Conservation (phyloP, 805 yeast species). For the Candida fluviatilis region DNA sequence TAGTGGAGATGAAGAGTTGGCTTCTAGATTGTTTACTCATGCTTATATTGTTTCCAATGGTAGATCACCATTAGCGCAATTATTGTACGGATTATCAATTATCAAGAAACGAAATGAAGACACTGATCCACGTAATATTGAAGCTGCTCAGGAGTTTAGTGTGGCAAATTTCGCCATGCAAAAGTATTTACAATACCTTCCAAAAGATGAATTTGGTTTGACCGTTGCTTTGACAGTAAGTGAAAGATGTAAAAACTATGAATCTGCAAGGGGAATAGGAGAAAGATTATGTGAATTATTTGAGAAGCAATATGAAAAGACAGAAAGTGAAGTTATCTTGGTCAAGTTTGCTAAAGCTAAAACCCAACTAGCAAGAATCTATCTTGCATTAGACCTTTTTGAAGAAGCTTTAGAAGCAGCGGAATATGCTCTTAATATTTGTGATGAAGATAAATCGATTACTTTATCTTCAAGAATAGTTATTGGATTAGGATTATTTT, state of each 20-base stretch:
- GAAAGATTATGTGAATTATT: slow-evolving; percentile 42
- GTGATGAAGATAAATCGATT: slow-evolving; percentile 28
- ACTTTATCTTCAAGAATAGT: slow-evolving; percentile 61
- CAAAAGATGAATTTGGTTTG: slow-evolving; percentile 55
- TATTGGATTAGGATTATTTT: slow-evolving; percentile 69
- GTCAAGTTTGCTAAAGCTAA: slow-evolving; percentile 54
- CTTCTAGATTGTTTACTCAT: slow-evolving; percentile 60
- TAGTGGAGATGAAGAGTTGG: slow-evolving; percentile 36
- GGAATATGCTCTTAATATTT: slow-evolving; percentile 47
- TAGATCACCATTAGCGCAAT: slow-evolving; percentile 59
- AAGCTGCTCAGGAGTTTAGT: slow-evolving; percentile 59
- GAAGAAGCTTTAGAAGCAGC: slow-evolving; percentile 59
- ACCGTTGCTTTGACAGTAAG: slow-evolving; percentile 50
- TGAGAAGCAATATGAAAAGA: slow-evolving; percentile 53
- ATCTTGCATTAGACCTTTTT: slow-evolving; percentile 56
- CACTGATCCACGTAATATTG: slow-evolving; percentile 50
- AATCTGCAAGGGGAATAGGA: slow-evolving; percentile 48
- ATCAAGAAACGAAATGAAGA: slow-evolving; percentile 42
- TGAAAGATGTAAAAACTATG: slow-evolving; percentile 69
- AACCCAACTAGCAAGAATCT: slow-evolving; percentile 67
- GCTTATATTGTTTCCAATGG: slow-evolving; percentile 78
- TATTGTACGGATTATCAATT: slow-evolving; percentile 64
- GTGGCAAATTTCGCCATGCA: slow-evolving; percentile 65
- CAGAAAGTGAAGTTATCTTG: slow-evolving; percentile 46
- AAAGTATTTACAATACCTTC: slow-evolving; percentile 58